These are phyloP conservation scores for Boletus subparvulus DNA, from an alignment of 768 basidiomycete genomes.

Conservation along the genomic window DNA sequence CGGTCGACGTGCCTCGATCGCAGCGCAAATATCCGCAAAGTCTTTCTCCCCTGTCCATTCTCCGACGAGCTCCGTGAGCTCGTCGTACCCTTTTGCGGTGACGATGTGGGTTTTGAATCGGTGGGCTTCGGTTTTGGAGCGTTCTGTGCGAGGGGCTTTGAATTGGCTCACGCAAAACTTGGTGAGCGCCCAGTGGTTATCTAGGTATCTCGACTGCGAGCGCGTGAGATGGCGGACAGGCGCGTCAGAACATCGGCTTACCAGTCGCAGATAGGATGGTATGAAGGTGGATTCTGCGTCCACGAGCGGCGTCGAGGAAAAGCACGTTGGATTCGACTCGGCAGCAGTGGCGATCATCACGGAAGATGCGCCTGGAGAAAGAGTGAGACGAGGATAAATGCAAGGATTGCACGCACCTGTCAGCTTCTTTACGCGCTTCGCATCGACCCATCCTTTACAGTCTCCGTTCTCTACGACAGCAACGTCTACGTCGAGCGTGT, in stretches of 20 bases:
- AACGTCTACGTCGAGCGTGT: constrained; percentile 68
- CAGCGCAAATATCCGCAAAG: constrained; percentile 50
- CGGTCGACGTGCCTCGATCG: constrained; percentile 38
- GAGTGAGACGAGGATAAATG: too few relatives aligned
- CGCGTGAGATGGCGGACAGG: neutral
- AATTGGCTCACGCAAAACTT: constrained; percentile 88
- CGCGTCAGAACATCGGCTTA: constrained; percentile 28
- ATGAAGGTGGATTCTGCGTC: constrained; percentile 71
- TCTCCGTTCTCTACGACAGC: constrained; percentile 95
- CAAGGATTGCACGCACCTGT: constrained; percentile 55
- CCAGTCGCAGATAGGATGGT: constrained; percentile 73
- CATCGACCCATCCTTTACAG: constrained; percentile 76
- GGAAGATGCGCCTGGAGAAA: too few relatives aligned
- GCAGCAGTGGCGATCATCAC: too few relatives aligned
- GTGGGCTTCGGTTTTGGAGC: constrained; percentile 46
- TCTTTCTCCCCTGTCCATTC: constrained; percentile 62
- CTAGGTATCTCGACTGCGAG: constrained; percentile 65
- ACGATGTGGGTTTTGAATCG: constrained; percentile 47
- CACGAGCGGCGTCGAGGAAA: constrained; percentile 54
- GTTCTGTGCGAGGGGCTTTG: constrained; percentile 58
- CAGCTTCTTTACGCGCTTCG: constrained; percentile 64
- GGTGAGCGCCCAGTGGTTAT: constrained; percentile 79
- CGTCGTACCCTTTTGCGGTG: constrained; percentile 61
- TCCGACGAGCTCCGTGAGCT: constrained; percentile 50
- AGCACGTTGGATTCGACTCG: too few relatives aligned